Base-by-base conservation (phyloP, 2,329 filamentous ascomycete species). In the Nigrospora sphaerica region DNA sequence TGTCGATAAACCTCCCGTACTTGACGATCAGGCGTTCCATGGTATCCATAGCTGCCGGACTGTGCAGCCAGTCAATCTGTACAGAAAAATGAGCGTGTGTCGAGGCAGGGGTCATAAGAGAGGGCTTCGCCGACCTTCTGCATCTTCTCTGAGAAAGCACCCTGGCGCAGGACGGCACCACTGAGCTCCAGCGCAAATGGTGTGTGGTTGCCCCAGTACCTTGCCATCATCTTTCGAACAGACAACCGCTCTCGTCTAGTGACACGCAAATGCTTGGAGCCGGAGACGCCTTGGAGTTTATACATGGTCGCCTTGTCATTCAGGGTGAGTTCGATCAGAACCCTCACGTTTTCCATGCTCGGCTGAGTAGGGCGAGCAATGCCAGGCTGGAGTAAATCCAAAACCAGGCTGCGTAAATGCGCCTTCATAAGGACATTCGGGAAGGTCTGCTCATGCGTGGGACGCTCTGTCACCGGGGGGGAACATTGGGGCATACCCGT, bases 71-170 rank as follows among this genome's bases (percentile, higher is more conserved):
- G 64, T 89, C 85, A 40, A 91, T 79, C 53, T 66, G 49, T 39
- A 37, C n/a, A 13, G 3, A 18, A 17, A 18, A 12, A 17, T 44
- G 13, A 28, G 42, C 34, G 9, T 35, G 11, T 14, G 12, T 3
- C n/a, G 12, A 7, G 10, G 17, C 16, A 34, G 12, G 9, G n/a
- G 11, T 2, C 16, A n/a, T 11, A 14, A 18, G 13, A n/a, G 9
- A 6, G 6, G 17, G 28, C 3, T 12, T 6, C 6, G 37, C 55
- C 39, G 49, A 66, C 64, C 48, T 77, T 73, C 53, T 78, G 73
- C 86, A 92, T 91, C 67, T 92, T 88, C 48, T 82, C 78, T 3
- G 81, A 66, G 54, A 87, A 88, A 40, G 75, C 69, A 16, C 79
- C 76, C 58, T 88, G 85, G 0, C 85, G 72, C 53, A 85, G 69